Evolutionary conservation across 371 early-diverging fungal species (phyloP).

Genomic region (Mucor piriformis): DNA sequence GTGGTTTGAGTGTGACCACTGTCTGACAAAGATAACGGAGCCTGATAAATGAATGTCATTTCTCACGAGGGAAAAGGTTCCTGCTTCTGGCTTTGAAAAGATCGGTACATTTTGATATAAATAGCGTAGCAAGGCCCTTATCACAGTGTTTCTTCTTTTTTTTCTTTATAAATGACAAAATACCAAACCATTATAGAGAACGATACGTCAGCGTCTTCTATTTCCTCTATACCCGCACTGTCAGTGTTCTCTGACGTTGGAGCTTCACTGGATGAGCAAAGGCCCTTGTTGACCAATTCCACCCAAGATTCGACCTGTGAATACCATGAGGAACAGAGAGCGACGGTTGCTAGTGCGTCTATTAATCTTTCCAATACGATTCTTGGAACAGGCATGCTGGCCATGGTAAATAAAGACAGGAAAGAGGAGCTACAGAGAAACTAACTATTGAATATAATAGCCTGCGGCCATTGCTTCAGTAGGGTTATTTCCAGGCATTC

Average conservation of each 20-base stretch:
- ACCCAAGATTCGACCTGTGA: slow-evolving; percentile 13
- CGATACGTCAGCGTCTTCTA: slow-evolving; percentile 33
- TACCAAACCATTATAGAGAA: slow-evolving; percentile 35
- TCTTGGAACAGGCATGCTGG: slow-evolving; percentile 95
- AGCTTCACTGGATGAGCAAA: slow-evolving; percentile 22
- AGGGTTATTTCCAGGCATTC: slow-evolving; percentile 83
- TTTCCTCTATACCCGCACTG: slow-evolving; percentile 27
- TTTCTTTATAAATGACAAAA: slow-evolving; percentile 16
- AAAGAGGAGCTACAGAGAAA: too few species aligned
- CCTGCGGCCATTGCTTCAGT: slow-evolving; percentile 85
- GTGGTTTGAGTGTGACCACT: too few species aligned
- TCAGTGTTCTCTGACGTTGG: slow-evolving; percentile 29
- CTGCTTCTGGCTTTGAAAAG: too few species aligned
- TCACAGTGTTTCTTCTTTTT: slow-evolving; percentile 8
- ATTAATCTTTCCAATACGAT: slow-evolving; percentile 94
- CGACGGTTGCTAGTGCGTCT: slow-evolving; percentile 40
- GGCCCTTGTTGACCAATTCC: slow-evolving; percentile 31
- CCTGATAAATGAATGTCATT: too few species aligned
- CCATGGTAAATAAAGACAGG: slow-evolving; percentile 74
- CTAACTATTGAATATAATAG: too few species aligned
- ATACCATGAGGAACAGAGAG: slow-evolving; percentile 28
- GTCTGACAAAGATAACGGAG: too few species aligned
- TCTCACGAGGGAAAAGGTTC: too few species aligned
- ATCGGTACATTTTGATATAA: too few species aligned
- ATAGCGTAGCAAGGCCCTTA: too few species aligned